Evolutionary conservation across 1,284 basidiomycete genomes (phyloP), one percentile per base, ranked within the genome.

Genomic region (Boletus semigastroideus): DNA sequence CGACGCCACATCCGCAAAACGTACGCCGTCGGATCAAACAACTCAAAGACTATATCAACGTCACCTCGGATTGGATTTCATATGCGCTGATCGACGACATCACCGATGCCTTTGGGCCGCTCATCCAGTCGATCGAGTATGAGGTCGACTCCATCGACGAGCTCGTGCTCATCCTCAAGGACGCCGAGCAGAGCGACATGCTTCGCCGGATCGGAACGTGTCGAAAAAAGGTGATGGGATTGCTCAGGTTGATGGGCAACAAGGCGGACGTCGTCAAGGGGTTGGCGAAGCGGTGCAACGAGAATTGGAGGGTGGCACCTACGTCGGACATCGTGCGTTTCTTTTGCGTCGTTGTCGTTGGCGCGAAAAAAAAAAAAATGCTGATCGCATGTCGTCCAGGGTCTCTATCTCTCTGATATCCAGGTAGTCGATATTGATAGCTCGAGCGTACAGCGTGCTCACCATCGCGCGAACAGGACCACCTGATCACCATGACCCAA

Each of bases 191-290:
- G 62, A 83, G 75, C 45, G 82, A 84, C 65, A 84, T 84, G 82
- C 65, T 84, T 43, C 68, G 74, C 65, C 85, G 95, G 56, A 99
- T 99, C 64, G 97, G 97, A 40, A 98, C 94, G 0, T 99, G 97
- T 70, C 83, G 97, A 46, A 99, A 99, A 77, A 99, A 99, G 74
- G 97, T 99, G 63, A 99, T 99, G 97, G 97, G 97, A 28, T 74
- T 99, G 36, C 72, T 99, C 46, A 74, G 90, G 59, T 75, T 99
- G 48, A 98, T 99, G 96, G 97, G 97, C 36, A 98, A 97, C 75
- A 99, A 99, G 77, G 97, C 97, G 42, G 97, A 99, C 68, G 97
- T 99, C 55, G 97, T 99, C 57, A 99, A 99, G 69, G 97, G 97
- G 16, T 77, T 99, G 34, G 95, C 96, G 30, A 99, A 99, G 74